These are phyloP conservation scores for Solanum dulcamara DNA, from an alignment of 257 asterid genomes.

Conservation along the genomic window DNA sequence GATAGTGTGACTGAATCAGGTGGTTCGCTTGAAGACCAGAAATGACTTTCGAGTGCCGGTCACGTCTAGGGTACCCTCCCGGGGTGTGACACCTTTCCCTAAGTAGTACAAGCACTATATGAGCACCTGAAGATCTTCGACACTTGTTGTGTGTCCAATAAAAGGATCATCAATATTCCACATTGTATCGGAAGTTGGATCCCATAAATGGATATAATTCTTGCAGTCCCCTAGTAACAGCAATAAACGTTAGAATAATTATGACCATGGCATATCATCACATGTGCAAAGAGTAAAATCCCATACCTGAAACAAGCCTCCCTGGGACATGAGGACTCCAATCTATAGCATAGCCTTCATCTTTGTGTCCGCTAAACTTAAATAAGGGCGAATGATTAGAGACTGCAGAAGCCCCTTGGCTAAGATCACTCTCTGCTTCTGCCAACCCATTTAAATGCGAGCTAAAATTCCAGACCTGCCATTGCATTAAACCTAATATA, in stretches of 20 bases:
- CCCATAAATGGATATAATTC: slow-evolving; percentile 77
- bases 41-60: too few relatives aligned
- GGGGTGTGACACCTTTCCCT: too few relatives aligned
- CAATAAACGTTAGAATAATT: not conserved
- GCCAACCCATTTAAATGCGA: slow-evolving; percentile 56
- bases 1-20: too few relatives aligned
- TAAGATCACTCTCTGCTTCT: slow-evolving; percentile 33
- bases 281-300: not conserved
- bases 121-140: slow-evolving; percentile 73
- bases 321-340: slow-evolving; percentile 93
- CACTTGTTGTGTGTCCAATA: slow-evolving; percentile 48
- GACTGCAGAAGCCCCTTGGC: slow-evolving; percentile 29
- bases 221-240: slow-evolving; percentile 67
- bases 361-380: slow-evolving; percentile 69
- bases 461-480: slow-evolving; percentile 91
- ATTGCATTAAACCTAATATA: not conserved
- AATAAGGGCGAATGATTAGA: slow-evolving; percentile 59
- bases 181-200: slow-evolving; percentile 65
- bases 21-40: too few relatives aligned
- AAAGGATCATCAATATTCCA: slow-evolving; percentile 60
- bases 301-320: slow-evolving; percentile 70
- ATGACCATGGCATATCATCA: not conserved
- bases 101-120: not conserved
- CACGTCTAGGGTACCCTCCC: too few relatives aligned
- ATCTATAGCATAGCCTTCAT: slow-evolving; percentile 93